Conservation (phyloP, 768 basidiomycete species). For the Leucogyrophana mollusca region DNA sequence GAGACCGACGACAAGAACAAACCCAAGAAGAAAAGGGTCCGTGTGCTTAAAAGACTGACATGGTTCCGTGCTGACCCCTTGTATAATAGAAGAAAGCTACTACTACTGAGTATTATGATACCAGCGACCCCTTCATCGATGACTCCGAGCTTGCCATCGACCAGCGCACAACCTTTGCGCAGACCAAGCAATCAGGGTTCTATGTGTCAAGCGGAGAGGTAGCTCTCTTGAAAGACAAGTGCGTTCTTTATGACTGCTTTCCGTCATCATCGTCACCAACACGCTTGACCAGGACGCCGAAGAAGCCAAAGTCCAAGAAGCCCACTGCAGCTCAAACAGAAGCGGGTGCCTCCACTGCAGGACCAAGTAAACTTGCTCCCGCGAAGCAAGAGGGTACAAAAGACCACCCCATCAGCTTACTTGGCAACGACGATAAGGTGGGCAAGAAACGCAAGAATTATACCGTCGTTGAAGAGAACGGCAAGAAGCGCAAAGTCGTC, state of each 20-base stretch:
- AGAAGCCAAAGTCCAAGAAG: conserved; percentile 73
- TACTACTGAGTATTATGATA: conserved; percentile 83
- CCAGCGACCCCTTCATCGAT: conserved; percentile 93
- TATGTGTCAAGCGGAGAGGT: conserved; percentile 90
- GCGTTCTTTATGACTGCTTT: conserved; percentile 10
- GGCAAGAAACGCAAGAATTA: conserved; percentile 57
- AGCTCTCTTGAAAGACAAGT: conserved; percentile 79
- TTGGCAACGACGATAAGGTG: conserved; percentile 39
- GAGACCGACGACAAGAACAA: conserved; percentile 35
- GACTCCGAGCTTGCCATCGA: conserved; percentile 92
- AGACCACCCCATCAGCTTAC: conserved; percentile 49
- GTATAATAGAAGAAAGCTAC: conserved; percentile 49
- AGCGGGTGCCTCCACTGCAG: conserved; percentile 8
- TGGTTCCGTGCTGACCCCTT: conserved; percentile 6
- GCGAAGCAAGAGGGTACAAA: conserved; percentile 41
- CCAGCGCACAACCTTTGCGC: conserved; percentile 86
- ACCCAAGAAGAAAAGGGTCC: conserved; percentile 38
- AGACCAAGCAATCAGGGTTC: conserved; percentile 91
- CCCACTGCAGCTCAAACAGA: conserved; percentile 18
- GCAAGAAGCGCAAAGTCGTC: conserved; percentile 71
- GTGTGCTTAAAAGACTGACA: conserved; percentile 1
- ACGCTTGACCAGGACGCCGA: conserved; percentile 47
- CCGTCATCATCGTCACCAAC: conserved; percentile 7
- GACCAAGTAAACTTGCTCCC: conserved; percentile 15
- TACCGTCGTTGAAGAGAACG: conserved; percentile 49